phyloP scores from a whole-genome alignment of 73 alveolate species.

The Tetrahymena elliotti region DNA sequence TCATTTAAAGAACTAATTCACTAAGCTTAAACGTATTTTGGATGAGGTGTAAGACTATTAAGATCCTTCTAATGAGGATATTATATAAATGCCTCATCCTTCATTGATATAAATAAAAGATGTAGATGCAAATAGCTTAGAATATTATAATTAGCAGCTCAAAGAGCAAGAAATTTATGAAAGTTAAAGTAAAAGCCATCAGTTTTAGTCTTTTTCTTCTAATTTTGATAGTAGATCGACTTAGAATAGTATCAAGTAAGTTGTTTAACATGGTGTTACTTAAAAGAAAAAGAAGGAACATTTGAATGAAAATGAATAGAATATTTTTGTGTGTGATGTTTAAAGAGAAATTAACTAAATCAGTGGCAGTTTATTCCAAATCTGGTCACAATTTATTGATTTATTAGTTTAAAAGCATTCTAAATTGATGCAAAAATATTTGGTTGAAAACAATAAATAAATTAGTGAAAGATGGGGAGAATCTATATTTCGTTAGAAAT shows the following conservation, averaged over 20 bases:
- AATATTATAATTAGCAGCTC: not conserved
- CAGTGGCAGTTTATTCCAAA: not conserved
- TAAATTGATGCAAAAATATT: not conserved
- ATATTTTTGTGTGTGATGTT: not conserved
- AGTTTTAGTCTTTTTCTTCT: not conserved
- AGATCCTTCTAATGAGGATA: not conserved
- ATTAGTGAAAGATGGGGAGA: conserved; percentile 68
- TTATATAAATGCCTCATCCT: not conserved
- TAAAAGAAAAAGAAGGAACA: not conserved
- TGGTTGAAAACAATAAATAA: conserved; percentile 7
- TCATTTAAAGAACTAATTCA: not conserved
- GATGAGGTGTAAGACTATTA: not conserved
- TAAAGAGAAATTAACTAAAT: not conserved
- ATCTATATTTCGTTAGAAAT: conserved; percentile 42
- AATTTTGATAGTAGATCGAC: not conserved
- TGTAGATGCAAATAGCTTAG: not conserved
- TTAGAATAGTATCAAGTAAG: no score
- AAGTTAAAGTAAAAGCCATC: not conserved
- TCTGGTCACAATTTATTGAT: not conserved
- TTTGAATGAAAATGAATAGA: not conserved
- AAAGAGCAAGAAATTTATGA: not conserved
- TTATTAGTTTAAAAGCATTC: not conserved
- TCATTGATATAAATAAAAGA: not conserved
- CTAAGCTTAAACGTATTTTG: not conserved
- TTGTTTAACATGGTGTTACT: not conserved